Conservation (phyloP, 192 early-diverging fungal species). For the Backusella australiensis region DNA sequence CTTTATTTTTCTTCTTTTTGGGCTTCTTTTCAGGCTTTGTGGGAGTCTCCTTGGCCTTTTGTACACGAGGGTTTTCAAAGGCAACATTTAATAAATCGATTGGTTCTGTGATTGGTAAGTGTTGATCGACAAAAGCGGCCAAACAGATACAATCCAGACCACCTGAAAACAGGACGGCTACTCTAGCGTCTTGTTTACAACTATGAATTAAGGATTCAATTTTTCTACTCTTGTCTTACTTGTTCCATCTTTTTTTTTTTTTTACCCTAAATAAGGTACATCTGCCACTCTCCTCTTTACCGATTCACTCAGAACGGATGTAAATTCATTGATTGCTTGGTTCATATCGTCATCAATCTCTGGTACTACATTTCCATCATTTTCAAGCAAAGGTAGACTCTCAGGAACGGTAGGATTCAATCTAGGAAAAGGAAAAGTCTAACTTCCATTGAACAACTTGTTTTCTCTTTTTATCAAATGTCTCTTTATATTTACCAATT, state of each 20-base stretch:
- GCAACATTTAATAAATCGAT: slow-evolving; percentile 95
- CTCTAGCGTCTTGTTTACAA: slow-evolving; percentile 42
- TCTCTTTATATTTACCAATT: neutral
- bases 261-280: slow-evolving; percentile 46
- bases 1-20: slow-evolving; percentile 24
- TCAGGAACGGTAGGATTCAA: slow-evolving; percentile 40
- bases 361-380: slow-evolving; percentile 24
- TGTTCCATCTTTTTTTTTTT: neutral
- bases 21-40: slow-evolving; percentile 6
- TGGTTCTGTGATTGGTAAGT: slow-evolving; percentile 68
- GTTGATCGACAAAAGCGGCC: slow-evolving; percentile 74
- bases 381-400: slow-evolving; percentile 22
- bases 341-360: slow-evolving; percentile 39
- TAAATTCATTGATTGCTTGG: slow-evolving; percentile 36
- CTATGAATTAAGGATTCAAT: slow-evolving; percentile 12
- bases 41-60: slow-evolving; percentile 35
- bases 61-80: slow-evolving; percentile 87
- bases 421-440: slow-evolving; percentile 47
- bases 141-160: slow-evolving; percentile 92
- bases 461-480: neutral
- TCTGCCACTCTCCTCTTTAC: slow-evolving; percentile 45
- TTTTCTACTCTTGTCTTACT: neutral
- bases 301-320: slow-evolving; percentile 41
- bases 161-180: slow-evolving; percentile 89
- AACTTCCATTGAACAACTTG: neutral